A percentile compares a stretch with the other conserved stretches of the same genome.
Conservation (phyloP, 495 filamentous ascomycete genomes). For the Podospora bellae-mahoneyi region DNA sequence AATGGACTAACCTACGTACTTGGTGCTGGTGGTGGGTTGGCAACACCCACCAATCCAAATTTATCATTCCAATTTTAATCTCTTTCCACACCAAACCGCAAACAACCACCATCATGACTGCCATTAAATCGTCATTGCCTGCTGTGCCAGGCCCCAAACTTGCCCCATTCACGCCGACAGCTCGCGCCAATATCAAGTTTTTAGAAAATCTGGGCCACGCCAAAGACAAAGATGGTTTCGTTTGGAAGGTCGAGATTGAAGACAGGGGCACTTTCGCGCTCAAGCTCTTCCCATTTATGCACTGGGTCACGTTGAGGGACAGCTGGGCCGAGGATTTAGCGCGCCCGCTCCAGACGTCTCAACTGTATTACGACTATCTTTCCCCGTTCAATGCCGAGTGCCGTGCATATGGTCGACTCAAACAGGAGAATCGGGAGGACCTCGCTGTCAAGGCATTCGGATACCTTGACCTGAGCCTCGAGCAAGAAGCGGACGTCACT, state of each 20-base stretch:
- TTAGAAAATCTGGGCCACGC: constrained; percentile 11
- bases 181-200: constrained; percentile 13
- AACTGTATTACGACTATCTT: constrained; percentile 13
- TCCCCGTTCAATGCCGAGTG: constrained; percentile 23
- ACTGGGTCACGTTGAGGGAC: background rate
- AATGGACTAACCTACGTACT: too few species aligned
- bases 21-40: too few species aligned
- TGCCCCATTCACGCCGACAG: constrained; percentile 12
- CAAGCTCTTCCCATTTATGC: constrained; percentile 12
- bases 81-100: background rate
- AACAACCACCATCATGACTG: background rate
- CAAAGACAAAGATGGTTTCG: background rate
- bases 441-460: constrained; percentile 18
- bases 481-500: constrained; percentile 16
- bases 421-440: constrained; percentile 13
- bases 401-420: constrained; percentile 20
- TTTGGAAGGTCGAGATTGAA: constrained; percentile 20
- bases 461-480: constrained; percentile 18
- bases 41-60: too few species aligned
- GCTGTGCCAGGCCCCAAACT: constrained; percentile 16
- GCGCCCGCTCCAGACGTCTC: constrained; percentile 7
- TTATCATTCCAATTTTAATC: background rate
- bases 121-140: constrained; percentile 7
- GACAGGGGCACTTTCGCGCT: constrained; percentile 12
- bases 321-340: background rate